These are phyloP conservation scores for Colletotrichum neosansevieriae DNA, from an alignment of 2,329 filamentous ascomycete genomes.

Conservation along the genomic window DNA sequence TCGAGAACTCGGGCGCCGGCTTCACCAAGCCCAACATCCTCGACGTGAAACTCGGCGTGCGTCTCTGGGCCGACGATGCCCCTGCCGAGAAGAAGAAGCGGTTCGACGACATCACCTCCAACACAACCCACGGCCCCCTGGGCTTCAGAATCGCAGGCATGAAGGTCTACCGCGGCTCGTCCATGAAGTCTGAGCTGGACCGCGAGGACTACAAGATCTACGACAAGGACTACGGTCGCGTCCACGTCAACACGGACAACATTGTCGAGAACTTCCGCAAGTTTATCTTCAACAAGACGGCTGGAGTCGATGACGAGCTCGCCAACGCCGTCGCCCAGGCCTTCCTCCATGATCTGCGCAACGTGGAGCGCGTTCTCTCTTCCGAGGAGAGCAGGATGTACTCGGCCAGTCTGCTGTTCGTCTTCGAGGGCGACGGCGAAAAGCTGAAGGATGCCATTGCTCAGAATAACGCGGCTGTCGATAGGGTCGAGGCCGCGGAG, in stretches of 20 bases:
- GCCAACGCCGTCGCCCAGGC: conserved; percentile 66
- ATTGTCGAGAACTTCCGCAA: conserved; percentile 65
- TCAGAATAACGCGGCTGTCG: conserved; percentile 65
- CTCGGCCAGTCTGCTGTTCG: conserved; percentile 71
- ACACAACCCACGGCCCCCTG: conserved; percentile 70
- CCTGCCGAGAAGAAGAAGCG: conserved; percentile 68
- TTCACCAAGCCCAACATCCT: conserved; percentile 90
- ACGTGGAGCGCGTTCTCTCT: conserved; percentile 65
- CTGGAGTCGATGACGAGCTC: conserved; percentile 70
- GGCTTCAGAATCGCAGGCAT: conserved; percentile 76
- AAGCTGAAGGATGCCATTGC: conserved; percentile 65
- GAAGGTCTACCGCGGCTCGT: conserved; percentile 70
- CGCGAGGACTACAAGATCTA: conserved; percentile 70
- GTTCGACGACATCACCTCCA: conserved; percentile 69
- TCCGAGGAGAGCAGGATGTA: conserved; percentile 73
- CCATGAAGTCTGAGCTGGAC: conserved; percentile 63
- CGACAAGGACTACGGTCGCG: conserved; percentile 72
- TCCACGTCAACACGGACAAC: conserved; percentile 64
- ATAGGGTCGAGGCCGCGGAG: conserved; percentile 54
- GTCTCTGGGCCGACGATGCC: conserved; percentile 85
- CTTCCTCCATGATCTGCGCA: conserved; percentile 66
- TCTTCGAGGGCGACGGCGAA: conserved; percentile 73
- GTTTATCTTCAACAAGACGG: conserved; percentile 69
- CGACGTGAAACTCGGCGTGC: conserved; percentile 89
- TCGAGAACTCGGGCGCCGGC: conserved; percentile 85